Conservation (phyloP, 768 basidiomycete species). For the Agrocybe praecox region DNA sequence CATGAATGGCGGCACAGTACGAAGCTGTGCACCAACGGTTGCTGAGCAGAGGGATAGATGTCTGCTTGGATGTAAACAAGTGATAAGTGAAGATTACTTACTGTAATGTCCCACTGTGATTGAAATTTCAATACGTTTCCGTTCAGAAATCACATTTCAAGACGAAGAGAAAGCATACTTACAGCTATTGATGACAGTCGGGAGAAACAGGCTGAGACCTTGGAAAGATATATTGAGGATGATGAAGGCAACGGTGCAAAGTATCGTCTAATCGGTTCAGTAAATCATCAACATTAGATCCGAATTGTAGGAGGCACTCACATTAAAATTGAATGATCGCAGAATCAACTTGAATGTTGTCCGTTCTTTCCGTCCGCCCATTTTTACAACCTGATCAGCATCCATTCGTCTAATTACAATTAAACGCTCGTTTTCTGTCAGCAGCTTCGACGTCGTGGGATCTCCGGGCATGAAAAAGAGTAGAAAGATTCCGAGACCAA, state of each 20-base stretch:
- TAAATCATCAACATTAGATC: not conserved
- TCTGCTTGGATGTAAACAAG: not conserved
- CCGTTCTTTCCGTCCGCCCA: slow-evolving; percentile 26
- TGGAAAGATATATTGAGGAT: slow-evolving; percentile 46
- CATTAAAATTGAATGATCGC: slow-evolving; percentile 24
- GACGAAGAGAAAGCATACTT: slow-evolving; percentile 16
- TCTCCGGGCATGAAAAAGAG: slow-evolving; percentile 30
- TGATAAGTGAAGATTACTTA: slow-evolving; percentile 13
- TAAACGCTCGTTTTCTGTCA: slow-evolving; percentile 28
- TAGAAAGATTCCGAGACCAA: slow-evolving; percentile 25
- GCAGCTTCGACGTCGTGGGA: slow-evolving; percentile 22
- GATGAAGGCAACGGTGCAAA: slow-evolving; percentile 31
- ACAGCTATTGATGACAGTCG: slow-evolving; percentile 48
- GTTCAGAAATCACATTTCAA: too few species aligned
- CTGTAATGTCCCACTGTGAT: slow-evolving; percentile 37
- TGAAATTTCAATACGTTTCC: not conserved
- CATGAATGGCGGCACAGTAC: slow-evolving; percentile 52
- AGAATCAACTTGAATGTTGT: slow-evolving; percentile 25
- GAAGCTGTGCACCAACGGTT: slow-evolving; percentile 45
- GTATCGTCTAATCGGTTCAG: slow-evolving; percentile 23
- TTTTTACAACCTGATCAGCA: slow-evolving; percentile 29
- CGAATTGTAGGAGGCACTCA: not conserved
- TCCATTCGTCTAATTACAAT: slow-evolving; percentile 30
- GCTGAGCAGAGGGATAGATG: slow-evolving; percentile 27
- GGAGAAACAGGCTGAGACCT: slow-evolving; percentile 46